Conservation (phyloP, 768 basidiomycete species). For the Collybiopsis confluens region DNA sequence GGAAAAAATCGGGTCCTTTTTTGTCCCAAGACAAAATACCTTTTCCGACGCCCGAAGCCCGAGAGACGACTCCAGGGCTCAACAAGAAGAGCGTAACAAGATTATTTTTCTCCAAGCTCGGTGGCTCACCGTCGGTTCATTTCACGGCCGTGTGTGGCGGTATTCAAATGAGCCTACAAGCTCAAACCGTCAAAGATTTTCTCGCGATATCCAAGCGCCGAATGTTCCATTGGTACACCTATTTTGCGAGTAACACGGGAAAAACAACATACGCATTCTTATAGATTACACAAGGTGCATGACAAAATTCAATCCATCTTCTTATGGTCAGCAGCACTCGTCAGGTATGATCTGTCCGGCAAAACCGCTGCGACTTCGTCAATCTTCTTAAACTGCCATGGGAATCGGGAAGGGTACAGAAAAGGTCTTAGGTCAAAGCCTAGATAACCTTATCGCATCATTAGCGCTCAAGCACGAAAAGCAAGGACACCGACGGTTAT, state of each 20-base stretch:
- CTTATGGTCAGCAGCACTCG: conserved; percentile 30
- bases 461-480: background rate
- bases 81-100: too few species aligned
- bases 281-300: background rate
- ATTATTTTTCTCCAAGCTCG: too few species aligned
- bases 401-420: conserved; percentile 91
- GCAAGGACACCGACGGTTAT: conserved; percentile 66
- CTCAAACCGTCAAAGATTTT: background rate
- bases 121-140: too few species aligned
- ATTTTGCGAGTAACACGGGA: conserved; percentile 2
- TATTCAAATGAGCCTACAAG: background rate
- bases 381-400: conserved; percentile 96
- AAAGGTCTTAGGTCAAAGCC: conserved; percentile 96
- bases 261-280: background rate
- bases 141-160: background rate
- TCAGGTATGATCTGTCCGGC: conserved; percentile 59
- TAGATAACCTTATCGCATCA: conserved; percentile 25
- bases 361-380: conserved; percentile 77
- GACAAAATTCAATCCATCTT: conserved; percentile 39
- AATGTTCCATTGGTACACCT: background rate
- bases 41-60: too few species aligned
- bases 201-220: background rate
- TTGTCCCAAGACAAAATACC: too few species aligned
- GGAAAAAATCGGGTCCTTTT: too few species aligned
- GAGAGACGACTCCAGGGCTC: too few species aligned